Evolutionary conservation across 129 eudicot species (phyloP), one percentile per base, ranked within the genome.

Genomic region (Flaveria brownii): DNA sequence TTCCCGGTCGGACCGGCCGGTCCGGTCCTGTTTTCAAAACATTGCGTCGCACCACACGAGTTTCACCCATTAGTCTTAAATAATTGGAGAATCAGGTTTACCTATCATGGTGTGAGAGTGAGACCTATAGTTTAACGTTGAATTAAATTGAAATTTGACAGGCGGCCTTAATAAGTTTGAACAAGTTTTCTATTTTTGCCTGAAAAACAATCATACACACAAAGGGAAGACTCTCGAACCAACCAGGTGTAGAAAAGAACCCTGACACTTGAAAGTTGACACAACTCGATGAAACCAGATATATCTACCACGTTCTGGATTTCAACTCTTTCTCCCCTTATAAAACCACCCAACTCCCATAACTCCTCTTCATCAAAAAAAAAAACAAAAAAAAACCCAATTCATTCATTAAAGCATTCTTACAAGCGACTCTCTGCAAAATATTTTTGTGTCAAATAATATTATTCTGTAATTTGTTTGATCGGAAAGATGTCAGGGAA

Each of bases 401-500:
- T 30, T 0, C 36, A 30, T 30, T 30, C 36, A 30, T 3, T 12
- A 2, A 12, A 5, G 2, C 52, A 47, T 47, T 47, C 52, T 10
- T 3, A 12, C 2, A 11, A 11, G 52, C 52, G 16, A 12, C 15
- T 47, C 1, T 14, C 17, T 2, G 6, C 1, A 49, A 0, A 2
- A 0, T 6, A 0, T 4, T 33, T 43, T 9, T 8, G 14, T 43
- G 13, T 9, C 0, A 6, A 6, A 1, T 8, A 43, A 9, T 9
- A 9, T 0, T 8, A 0, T 1, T 8, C 2, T 45, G 12, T 2
- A 1, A 59, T 23, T 59, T 59, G 36, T 10, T 43, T 4, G 7
- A 36, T 47, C 17, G 25, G 25, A 55, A 70, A 79, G 13, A 86
- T 86, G 90, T 83, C 90, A 0, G 90, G 85, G 7, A 86, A 86